phyloP scores from a whole-genome alignment of 2,329 filamentous ascomycete species.

The Clonostachys chloroleuca region DNA sequence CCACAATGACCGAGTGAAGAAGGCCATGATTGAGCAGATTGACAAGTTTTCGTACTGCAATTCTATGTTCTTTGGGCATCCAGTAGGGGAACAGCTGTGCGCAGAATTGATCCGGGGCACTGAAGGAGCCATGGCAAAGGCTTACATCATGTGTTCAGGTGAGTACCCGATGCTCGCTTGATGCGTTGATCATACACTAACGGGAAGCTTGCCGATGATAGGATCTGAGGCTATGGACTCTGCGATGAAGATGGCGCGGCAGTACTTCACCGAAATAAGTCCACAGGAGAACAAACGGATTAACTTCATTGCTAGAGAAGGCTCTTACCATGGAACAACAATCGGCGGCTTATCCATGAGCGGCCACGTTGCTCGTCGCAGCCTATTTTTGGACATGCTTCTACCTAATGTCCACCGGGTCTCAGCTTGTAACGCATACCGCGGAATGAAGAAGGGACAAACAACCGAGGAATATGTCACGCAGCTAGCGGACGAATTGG shows the following conservation, averaged over 20 bases:
- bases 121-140: conserved; percentile 22
- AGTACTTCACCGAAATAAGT: conserved; percentile 34
- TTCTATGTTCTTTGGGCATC: conserved; percentile 14
- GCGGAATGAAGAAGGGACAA: conserved; percentile 46
- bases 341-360: conserved; percentile 61
- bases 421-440: conserved; percentile 62
- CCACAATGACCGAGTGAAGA: conserved; percentile 8
- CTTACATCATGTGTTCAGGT: conserved; percentile 28
- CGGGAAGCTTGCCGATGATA: conserved; percentile 11
- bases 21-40: conserved; percentile 11
- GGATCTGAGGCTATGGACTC: conserved; percentile 47
- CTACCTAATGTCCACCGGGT: conserved; percentile 51
- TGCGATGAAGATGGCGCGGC: conserved; percentile 37
- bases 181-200: not conserved
- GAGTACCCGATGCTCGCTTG: conserved; percentile 3
- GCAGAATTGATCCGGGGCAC: conserved; percentile 20
- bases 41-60: conserved; percentile 10
- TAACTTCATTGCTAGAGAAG: conserved; percentile 61
- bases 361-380: conserved; percentile 55
- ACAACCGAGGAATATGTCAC: conserved; percentile 53
- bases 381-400: conserved; percentile 58
- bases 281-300: conserved; percentile 49
- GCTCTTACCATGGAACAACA: conserved; percentile 71
- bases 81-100: conserved; percentile 10
- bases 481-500: conserved; percentile 59